Base-by-base conservation (phyloP, 2,329 filamentous ascomycete genomes). In the Bimuria novae-zelandiae region DNA sequence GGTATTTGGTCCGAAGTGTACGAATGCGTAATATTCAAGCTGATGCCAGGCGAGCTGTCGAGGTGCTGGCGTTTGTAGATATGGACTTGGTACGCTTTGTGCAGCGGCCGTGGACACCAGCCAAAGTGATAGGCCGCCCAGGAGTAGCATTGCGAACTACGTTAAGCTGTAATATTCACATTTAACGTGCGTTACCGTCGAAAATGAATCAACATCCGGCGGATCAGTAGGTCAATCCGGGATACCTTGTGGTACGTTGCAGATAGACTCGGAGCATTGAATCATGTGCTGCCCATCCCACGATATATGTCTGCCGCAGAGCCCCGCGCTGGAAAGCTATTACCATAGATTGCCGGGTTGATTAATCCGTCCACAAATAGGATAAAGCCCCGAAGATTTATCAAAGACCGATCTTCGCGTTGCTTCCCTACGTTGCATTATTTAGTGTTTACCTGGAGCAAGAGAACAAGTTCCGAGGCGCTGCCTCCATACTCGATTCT, bases 1-100 rank as follows among this genome's bases (percentile, higher is more conserved):
- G 12, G 58, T 61, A 40, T 61, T 61, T 11, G 58, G 58, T 7
- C 58, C 58, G 25, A 61, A 61, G 27, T 61, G 58, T 4, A 61
- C 27, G 53, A 59, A 61, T 4, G 56, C 56, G 39, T 61, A 56
- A 33, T 56, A 55, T 37, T 55, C 53, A 14, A 46, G 53, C 11
- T 43, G 43, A 23, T 59, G 56, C 58, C 56, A 61, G 0, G 42
- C 45, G 10, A 61, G 49, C 22, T 61, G 58, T 14, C 51, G 55
- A 8, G 49, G 7, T 6, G 58, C 44, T 22, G 58, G 58, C 8
- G 51, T 56, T 7, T 46, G 52, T 23, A 54, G n/a, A 14, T 56
- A 59, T 17, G 58, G 50, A n/a, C 29, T 22, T 10, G 57, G 57
- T 22, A 51, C 35, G 2, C 42, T 19, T 16, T 56, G 43, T 12